Conservation (phyloP, 2,329 filamentous ascomycete species). For the Alternaria gaisen region DNA sequence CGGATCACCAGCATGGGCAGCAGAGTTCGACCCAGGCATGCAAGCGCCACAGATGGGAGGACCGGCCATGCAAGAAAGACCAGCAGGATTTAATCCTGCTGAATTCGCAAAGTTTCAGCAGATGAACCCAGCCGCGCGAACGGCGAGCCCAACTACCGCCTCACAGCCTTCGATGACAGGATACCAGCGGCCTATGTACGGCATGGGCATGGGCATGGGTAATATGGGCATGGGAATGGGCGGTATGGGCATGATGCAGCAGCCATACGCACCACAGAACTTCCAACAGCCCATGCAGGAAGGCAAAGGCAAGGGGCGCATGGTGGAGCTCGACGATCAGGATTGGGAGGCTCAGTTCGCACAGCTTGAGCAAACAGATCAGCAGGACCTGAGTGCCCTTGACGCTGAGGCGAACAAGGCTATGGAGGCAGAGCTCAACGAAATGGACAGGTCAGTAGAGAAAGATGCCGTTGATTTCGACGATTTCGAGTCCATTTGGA, state of each 20-base stretch:
- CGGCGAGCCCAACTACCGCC: conserved; percentile 65
- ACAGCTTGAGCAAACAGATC: conserved; percentile 77
- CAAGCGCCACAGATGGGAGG: conserved; percentile 76
- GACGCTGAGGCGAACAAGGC: conserved; percentile 74
- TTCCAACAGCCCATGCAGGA: conserved; percentile 58
- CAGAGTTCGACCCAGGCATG: conserved; percentile 68
- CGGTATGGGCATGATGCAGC: conserved; percentile 59
- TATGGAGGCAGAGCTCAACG: conserved; percentile 86
- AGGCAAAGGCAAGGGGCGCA: conserved; percentile 81
- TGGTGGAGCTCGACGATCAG: conserved; percentile 91
- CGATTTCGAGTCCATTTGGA: conserved; percentile 90
- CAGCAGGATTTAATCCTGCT: conserved; percentile 73
- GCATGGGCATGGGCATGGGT: conserved; percentile 57
- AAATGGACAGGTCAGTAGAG: conserved; percentile 84
- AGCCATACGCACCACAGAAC: conserved; percentile 53
- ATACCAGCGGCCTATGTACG: conserved; percentile 64
- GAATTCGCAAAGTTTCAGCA: conserved; percentile 89
- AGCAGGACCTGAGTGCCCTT: conserved; percentile 58
- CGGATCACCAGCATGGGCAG: conserved; percentile 68
- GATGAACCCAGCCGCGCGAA: conserved; percentile 65
- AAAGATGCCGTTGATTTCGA: conserved; percentile 84
- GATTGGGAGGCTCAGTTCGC: conserved; percentile 98
- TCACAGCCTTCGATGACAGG: conserved; percentile 56
- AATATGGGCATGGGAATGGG: conserved; percentile 52
- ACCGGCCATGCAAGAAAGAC: conserved; percentile 68